phyloP scores from a whole-genome alignment of 768 basidiomycete genomes.

The Naganishia onofrii region DNA sequence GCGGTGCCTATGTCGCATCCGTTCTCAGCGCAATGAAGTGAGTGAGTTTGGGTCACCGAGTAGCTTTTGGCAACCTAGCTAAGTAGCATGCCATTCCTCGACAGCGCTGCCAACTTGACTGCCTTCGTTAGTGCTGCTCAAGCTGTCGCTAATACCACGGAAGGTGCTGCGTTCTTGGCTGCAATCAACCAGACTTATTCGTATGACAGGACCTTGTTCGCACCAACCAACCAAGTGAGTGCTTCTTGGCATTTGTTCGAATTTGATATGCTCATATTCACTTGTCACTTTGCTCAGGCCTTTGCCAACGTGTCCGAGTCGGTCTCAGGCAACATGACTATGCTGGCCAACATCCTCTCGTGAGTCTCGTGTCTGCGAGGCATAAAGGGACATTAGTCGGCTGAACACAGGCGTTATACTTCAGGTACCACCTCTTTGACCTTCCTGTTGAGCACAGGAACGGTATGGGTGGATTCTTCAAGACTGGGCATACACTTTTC shows the following conservation, averaged over 20 bases:
- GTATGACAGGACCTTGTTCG: constrained; percentile 37
- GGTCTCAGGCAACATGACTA: constrained; percentile 50
- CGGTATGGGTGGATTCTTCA: constrained; percentile 57
- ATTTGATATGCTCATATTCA: constrained; percentile 62
- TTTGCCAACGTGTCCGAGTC: constrained; percentile 51
- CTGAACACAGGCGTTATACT: constrained; percentile 37
- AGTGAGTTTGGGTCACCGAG: constrained; percentile 33
- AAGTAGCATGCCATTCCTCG: background rate
- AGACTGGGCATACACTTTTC: constrained; percentile 65
- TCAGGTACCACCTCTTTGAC: constrained; percentile 59
- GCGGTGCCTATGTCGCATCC: background rate
- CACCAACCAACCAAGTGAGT: constrained; percentile 37
- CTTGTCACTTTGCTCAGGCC: constrained; percentile 49
- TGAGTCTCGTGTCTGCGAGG: background rate
- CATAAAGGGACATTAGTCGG: constrained; percentile 31
- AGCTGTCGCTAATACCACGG: constrained; percentile 56
- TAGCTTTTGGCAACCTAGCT: background rate
- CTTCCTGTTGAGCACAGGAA: constrained; percentile 57
- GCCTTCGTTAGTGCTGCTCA: constrained; percentile 54
- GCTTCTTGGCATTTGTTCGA: constrained; percentile 51
- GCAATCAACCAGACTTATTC: constrained; percentile 38
- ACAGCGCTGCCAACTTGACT: constrained; percentile 37
- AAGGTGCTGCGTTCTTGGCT: constrained; percentile 56
- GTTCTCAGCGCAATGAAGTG: constrained; percentile 45
- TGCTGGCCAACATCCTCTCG: constrained; percentile 58